phyloP scores from a whole-genome alignment of 441 rosid species.

The Dalechampia spathulata region DNA sequence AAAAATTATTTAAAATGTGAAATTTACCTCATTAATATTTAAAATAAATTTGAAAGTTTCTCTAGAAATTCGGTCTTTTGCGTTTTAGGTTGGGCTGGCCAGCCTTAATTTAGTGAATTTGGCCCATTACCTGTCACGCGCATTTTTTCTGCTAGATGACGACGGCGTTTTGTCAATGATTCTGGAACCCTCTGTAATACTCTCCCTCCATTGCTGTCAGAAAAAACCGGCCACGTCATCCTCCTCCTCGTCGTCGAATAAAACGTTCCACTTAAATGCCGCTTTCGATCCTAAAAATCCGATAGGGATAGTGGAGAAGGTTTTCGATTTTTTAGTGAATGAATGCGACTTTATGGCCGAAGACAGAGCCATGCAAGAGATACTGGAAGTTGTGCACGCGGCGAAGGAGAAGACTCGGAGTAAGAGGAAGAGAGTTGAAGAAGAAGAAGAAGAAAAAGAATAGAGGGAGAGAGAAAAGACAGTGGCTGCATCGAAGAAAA shows the following conservation, averaged over 20 bases:
- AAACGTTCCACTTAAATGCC: constrained; percentile 32
- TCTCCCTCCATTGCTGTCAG: too few relatives aligned
- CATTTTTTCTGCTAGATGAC: too few relatives aligned
- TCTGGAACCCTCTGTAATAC: too few relatives aligned
- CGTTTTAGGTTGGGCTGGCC: too few relatives aligned
- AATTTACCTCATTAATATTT: too few relatives aligned
- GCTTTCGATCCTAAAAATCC: constrained; percentile 58
- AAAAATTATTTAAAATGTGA: too few relatives aligned
- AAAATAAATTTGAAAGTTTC: too few relatives aligned
- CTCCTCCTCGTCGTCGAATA: constrained; percentile 24
- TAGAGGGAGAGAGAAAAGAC: too few relatives aligned
- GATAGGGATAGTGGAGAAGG: constrained; percentile 46
- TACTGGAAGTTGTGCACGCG: constrained; percentile 38
- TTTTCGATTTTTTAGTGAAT: constrained; percentile 53
- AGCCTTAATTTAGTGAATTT: too few relatives aligned
- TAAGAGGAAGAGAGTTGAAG: constrained; percentile 28
- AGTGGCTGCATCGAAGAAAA: constrained; percentile 18
- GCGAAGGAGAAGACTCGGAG: constrained; percentile 51
- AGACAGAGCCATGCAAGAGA: constrained; percentile 51
- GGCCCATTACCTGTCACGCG: too few relatives aligned
- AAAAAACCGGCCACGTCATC: constrained; percentile 24
- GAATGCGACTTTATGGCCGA: constrained; percentile 55
- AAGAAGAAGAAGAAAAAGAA: constrained; percentile 19
- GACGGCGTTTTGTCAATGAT: too few relatives aligned
- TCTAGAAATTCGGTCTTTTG: too few relatives aligned